Evolutionary conservation across 305 asterid species (phyloP), one percentile per base, ranked within the genome.

Genomic region (Solanum hybrid): DNA sequence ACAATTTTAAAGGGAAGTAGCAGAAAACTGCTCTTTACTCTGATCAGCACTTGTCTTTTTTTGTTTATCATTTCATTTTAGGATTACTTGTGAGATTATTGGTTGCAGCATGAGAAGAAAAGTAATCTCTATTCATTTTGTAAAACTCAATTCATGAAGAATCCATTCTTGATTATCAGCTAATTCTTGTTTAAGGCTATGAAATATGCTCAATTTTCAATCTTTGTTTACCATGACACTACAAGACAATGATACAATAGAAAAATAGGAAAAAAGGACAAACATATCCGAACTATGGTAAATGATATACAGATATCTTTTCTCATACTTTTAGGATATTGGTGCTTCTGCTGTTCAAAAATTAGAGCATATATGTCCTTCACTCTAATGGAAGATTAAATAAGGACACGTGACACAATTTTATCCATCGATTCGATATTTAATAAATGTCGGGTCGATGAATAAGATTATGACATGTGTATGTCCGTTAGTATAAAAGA

Each of bases 341-440:
- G 3, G 6, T 46, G 1, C 3, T 0, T 0, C 1, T 14, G 3
- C 1, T 7, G 3, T 51, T 0, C 22, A 16, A 1, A 16, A 14
- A 51, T 6, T 14, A 51, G 22, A 51, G 64, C 22, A 51, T 51
- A 0, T 51, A 51, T 6, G 7, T 2, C 51, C 64, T 51, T 5
- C 64, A 14, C 22, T 51, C 64, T 51, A 14, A 51, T 2, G 3
- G 46, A 38, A 10, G 46, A 38, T 1, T 38, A 38, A 38, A 38
- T 38, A 38, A 0, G 42, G 38, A 36, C 1, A 36, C 0, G 10
- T 12, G 51, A 4, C 2, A 4, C 8, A 46, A 46, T 46, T 0
- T 14, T 46, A 46, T 14, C 3, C 3, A 1, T 46, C 22, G 7
- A 46, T 46, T 46, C 3, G 64, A 46, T 14, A 46, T 46, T 5